These are phyloP conservation scores for Boechera retrofracta DNA, from an alignment of 345 rosid genomes.

Conservation along the genomic window DNA sequence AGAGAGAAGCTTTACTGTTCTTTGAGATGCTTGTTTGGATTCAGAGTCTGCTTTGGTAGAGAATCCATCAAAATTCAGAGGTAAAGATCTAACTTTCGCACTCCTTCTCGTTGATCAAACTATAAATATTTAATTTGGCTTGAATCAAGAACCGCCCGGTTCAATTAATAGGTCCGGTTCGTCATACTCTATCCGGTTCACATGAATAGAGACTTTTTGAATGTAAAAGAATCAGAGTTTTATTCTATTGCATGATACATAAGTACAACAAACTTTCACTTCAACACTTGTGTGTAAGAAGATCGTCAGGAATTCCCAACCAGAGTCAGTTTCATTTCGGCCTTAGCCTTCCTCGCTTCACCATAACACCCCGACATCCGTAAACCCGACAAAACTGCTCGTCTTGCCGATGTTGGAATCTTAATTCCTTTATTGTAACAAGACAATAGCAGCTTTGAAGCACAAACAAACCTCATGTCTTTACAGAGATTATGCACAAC, in stretches of 20 bases:
- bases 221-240: slow-evolving; percentile 25
- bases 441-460: slow-evolving; percentile 69
- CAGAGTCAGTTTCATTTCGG: slow-evolving; percentile 57
- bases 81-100: neutral
- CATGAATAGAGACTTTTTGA: neutral
- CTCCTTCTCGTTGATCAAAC: neutral
- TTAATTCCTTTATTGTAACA: slow-evolving; percentile 66
- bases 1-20: slow-evolving; percentile 58
- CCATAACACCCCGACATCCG: slow-evolving; percentile 54
- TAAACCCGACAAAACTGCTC: slow-evolving; percentile 72
- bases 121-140: neutral
- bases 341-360: slow-evolving; percentile 64
- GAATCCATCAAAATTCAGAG: slow-evolving; percentile 57
- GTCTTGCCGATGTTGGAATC: slow-evolving; percentile 67
- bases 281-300: slow-evolving; percentile 31
- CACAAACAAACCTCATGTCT: slow-evolving; percentile 60
- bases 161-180: slow-evolving; percentile 1
- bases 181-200: slow-evolving; percentile 4
- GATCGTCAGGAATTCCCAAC: slow-evolving; percentile 43
- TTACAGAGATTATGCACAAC: slow-evolving; percentile 84
- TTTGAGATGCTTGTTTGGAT: slow-evolving; percentile 79
- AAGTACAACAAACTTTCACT: slow-evolving; percentile 21
- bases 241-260: slow-evolving; percentile 40
- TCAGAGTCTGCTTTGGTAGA: slow-evolving; percentile 47
- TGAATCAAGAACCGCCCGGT: slow-evolving; percentile 20